Evolutionary conservation across 2,329 filamentous ascomycete genomes (phyloP), one percentile per base, ranked within the genome.

Genomic region (Biscogniauxia sp.): DNA sequence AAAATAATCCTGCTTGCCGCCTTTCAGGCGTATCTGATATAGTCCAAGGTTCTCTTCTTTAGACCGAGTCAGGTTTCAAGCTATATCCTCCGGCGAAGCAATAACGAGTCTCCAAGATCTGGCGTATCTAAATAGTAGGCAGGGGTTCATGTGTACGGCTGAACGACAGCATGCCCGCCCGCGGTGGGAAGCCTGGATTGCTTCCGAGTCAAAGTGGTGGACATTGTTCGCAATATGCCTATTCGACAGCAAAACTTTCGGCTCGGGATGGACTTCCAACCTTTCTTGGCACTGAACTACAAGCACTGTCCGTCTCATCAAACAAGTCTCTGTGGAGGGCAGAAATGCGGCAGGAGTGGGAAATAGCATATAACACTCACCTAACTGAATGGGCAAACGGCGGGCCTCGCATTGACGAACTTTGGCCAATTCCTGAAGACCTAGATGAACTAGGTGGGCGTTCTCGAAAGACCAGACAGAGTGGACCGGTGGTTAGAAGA

Each of bases 1-100:
- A 69, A 74, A 2, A 20, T 70, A 64, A 66, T 70, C 5, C 69
- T 76, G 0, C 75, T 85, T 0, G 75, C 76, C 0, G 72, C 77
- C 1, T 83, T 84, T 49, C 83, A 86, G 62, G 79, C 82, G 0
- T 84, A 83, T 66, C 70, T 86, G 2, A 75, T 84, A n/a, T 84
- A 84, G 61, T 69, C 76, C 1, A 77, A 85, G 68, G 73, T 80
- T 2, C 54, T 82, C 2, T 83, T 81, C 64, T 83, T 82, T 57
- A 68, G 69, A 0, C 61, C 69, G 13, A 64, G 64, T 0, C 65
- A 68, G 9, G 63, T 64, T n/a, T 54, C 66, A 0, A 58, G 64
- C 11, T 63, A 74, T 0, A 74, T 78, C 37, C 69, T 78, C 5
- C 77, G 79, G 13, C 73, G n/a, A 78, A 13, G 73, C 75, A 2